Conservation (phyloP, 1,139 yeast species). For the Eremothecium cymbalariae region DNA sequence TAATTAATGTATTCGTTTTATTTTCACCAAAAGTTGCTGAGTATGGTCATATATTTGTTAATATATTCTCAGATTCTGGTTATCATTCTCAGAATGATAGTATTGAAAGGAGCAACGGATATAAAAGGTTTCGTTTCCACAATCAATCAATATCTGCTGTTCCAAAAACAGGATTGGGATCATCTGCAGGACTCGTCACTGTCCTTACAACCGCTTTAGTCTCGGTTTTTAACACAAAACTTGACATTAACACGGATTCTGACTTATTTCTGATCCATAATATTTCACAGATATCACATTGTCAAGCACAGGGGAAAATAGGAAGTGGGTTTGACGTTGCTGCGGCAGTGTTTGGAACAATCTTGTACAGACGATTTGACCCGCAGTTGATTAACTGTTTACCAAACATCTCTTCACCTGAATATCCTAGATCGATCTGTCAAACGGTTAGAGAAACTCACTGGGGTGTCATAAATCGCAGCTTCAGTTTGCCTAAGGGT, state of each 20-base stretch:
- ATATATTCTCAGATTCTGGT: conserved; percentile 77
- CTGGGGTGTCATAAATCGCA: conserved; percentile 52
- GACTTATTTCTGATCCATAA: conserved; percentile 50
- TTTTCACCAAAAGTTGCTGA: conserved; percentile 30
- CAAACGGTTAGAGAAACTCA: conserved; percentile 38
- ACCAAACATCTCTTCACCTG: conserved; percentile 20
- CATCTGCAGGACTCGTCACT: conserved; percentile 89
- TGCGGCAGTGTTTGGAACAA: conserved; percentile 87
- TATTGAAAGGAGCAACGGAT: conserved; percentile 30
- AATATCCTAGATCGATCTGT: conserved; percentile 30
- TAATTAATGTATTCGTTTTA: conserved; percentile 50
- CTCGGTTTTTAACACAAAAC: conserved; percentile 36
- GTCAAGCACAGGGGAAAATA: conserved; percentile 86
- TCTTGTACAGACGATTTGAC: conserved; percentile 65
- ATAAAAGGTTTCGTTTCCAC: conserved; percentile 53
- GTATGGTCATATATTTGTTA: conserved; percentile 39
- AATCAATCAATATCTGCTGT: conserved; percentile 53
- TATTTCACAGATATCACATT: conserved; percentile 81
- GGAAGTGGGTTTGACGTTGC: conserved; percentile 98
- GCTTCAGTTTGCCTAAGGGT: conserved; percentile 58
- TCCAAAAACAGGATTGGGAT: conserved; percentile 91
- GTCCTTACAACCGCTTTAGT: conserved; percentile 67
- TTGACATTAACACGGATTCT: conserved; percentile 26
- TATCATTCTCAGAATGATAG: conserved; percentile 71
- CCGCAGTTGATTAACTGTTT: conserved; percentile 45